These are phyloP conservation scores for Zygotorulaspora mrakii DNA, from an alignment of 1,139 yeast species.

Conservation along the genomic window DNA sequence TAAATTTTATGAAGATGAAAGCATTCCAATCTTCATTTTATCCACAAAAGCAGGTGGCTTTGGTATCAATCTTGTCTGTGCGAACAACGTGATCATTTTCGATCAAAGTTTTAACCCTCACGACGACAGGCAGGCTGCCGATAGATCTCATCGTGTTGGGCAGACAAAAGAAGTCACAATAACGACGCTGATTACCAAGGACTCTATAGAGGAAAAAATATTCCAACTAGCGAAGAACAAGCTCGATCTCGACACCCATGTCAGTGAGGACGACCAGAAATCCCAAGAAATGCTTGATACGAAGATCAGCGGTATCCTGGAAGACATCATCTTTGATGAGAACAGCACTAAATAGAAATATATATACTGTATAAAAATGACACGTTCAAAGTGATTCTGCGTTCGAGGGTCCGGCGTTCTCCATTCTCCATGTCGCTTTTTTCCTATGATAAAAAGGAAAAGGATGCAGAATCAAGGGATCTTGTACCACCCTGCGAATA, in stretches of 20 bases:
- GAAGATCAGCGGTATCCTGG: constrained; percentile 32
- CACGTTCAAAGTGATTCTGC: too few species aligned
- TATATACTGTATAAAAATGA: too few species aligned
- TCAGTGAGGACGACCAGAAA: constrained; percentile 32
- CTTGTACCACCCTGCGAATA: too few species aligned
- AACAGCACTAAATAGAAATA: constrained; percentile 7
- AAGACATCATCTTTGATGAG: constrained; percentile 33
- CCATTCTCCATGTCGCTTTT: too few species aligned
- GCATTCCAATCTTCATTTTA: constrained; percentile 79
- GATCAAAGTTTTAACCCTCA: constrained; percentile 97
- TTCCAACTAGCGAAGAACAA: constrained; percentile 83
- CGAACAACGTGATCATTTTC: constrained; percentile 84
- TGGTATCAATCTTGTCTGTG: constrained; percentile 94
- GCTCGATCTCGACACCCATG: constrained; percentile 64
- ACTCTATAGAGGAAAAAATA: constrained; percentile 87
- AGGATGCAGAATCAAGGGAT: too few species aligned
- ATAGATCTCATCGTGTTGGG: constrained; percentile 96
- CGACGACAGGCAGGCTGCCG: constrained; percentile 98
- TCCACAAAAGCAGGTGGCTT: constrained; percentile 98
- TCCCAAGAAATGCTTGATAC: constrained; percentile 29
- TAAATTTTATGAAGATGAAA: constrained; percentile 74
- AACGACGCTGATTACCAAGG: constrained; percentile 64
- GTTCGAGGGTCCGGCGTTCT: too few species aligned
- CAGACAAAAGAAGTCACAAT: constrained; percentile 86
- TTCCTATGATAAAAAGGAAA: too few species aligned